Base-by-base conservation (phyloP, 495 filamentous ascomycete genomes). In the Penicillium goetzii region DNA sequence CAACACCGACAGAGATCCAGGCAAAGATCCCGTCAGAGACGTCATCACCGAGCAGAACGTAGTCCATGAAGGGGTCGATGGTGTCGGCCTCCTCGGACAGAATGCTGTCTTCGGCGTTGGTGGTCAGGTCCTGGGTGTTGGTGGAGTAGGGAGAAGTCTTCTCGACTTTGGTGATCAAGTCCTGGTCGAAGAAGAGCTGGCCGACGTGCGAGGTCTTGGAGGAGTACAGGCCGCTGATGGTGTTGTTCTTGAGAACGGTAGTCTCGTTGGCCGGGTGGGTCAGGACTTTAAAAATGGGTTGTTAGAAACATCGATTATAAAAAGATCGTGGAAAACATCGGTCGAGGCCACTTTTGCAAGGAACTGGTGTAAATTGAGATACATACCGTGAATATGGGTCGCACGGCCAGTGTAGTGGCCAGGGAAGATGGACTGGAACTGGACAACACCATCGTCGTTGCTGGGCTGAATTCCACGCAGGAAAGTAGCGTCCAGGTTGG, bases 181-280 rank as follows among this genome's bases (percentile, higher is more conserved):
- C 71, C 63, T 86, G 78, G 67, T 87, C 83, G 60, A 83, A 89
- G 84, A 86, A 89, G 40, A 88, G 49, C 69, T 90, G 86, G 26
- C 86, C 86, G 58, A 88, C 76, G 70, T 90, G 83, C 2, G 80
- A 74, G 12, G 73, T 64, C 14, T 65, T 56, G 3, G 70, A 45
- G 41, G 64, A 70, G 62, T 76, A 76, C 0, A 76, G 66, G 19
- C 73, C 76, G 25, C 65, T 60, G 21, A 79, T 58, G 28, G 75
- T 79, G 43, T 70, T 64, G 66, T 79, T 79, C 3, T 61, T 21
- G 6, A 70, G 62, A 2, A 73, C 65, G 0, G 50, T 60, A 21
- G 76, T 76, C n/a, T 74, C 75, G 25, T 73, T 71, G 56, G 64
- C 65, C n/a, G 70, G 60, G 71, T 78, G 77, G 19, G 73, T 72